Evolutionary conservation across 2,329 filamentous ascomycete species (phyloP).

Genomic region (Aspergillus costaricaensis): DNA sequence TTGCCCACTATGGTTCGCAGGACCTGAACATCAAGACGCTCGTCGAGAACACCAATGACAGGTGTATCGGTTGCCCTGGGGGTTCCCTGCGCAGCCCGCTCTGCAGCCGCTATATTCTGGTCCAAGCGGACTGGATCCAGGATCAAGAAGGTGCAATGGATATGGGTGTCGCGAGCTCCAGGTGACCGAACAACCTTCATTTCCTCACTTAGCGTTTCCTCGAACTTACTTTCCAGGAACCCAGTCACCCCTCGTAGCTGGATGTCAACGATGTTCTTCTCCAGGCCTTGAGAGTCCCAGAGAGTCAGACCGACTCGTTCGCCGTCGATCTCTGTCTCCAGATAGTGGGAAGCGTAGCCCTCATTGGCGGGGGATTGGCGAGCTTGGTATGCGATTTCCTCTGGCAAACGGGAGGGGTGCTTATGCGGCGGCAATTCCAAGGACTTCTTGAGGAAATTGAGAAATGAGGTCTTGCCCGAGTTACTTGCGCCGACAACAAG

Average conservation of each 20-base stretch:
- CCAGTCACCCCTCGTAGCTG: slow-evolving; percentile 88
- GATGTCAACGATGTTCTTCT: slow-evolving; percentile 92
- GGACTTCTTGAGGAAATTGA: slow-evolving; percentile 89
- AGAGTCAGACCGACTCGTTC: slow-evolving; percentile 90
- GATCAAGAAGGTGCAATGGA: slow-evolving; percentile 91
- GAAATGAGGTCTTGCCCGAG: slow-evolving; percentile 93
- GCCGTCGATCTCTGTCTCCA: slow-evolving; percentile 91
- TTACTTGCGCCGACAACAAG: slow-evolving; percentile 85
- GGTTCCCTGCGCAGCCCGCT: slow-evolving; percentile 57
- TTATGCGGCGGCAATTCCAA: slow-evolving; percentile 82
- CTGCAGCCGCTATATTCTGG: slow-evolving; percentile 71
- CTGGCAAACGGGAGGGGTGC: slow-evolving; percentile 58
- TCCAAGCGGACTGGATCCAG: slow-evolving; percentile 87
- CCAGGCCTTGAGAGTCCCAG: slow-evolving; percentile 94
- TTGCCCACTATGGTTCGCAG: slow-evolving; percentile 85
- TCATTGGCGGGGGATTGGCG: slow-evolving; percentile 57
- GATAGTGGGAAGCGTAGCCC: slow-evolving; percentile 82
- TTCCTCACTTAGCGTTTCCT: slow-evolving; percentile 95
- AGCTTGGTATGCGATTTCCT: slow-evolving; percentile 57
- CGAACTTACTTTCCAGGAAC: slow-evolving; percentile 97
- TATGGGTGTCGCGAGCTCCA: slow-evolving; percentile 91
- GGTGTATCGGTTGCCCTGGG: slow-evolving; percentile 47
- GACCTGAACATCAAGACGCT: slow-evolving; percentile 87
- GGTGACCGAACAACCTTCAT: slow-evolving; percentile 95
- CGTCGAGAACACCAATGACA: slow-evolving; percentile 71